A percentile compares a stretch with the other conserved stretches of the same genome.
phyloP scores from a whole-genome alignment of 805 yeast species.

The Soucietia sequanensis region DNA sequence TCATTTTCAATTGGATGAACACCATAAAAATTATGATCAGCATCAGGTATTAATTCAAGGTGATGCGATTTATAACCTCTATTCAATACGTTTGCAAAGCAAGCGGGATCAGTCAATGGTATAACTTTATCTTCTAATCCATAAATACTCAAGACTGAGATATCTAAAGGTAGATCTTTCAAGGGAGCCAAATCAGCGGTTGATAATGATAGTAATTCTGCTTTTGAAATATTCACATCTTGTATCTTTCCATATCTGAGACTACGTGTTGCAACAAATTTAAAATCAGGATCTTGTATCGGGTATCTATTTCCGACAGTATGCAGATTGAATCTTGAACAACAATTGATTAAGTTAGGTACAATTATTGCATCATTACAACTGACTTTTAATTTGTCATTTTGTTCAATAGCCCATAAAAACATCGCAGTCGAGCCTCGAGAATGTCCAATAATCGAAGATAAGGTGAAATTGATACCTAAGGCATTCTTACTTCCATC shows the following conservation, averaged over 20 bases:
- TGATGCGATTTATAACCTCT: conserved; percentile 50
- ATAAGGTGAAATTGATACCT: conserved; percentile 45
- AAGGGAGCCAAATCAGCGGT: conserved; percentile 45
- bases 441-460: conserved; percentile 72
- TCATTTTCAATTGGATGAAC: conserved; percentile 32
- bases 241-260: conserved; percentile 52
- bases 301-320: conserved; percentile 45
- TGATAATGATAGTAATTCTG: conserved; percentile 53
- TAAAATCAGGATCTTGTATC: conserved; percentile 16
- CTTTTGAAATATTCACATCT: conserved; percentile 40
- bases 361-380: conserved; percentile 41
- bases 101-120: conserved; percentile 60
- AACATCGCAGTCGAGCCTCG: conserved; percentile 78
- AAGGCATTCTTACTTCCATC: conserved; percentile 32
- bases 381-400: conserved; percentile 27
- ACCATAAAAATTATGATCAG: conserved; percentile 83
- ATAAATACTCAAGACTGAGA: conserved; percentile 64
- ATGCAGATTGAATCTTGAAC: conserved; percentile 62
- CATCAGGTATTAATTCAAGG: conserved; percentile 57
- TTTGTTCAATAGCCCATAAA: conserved; percentile 58
- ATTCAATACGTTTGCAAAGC: conserved; percentile 56
- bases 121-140: conserved; percentile 69
- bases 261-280: conserved; percentile 13
- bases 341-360: conserved; percentile 68
- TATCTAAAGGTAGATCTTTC: conserved; percentile 39